Evolutionary conservation across 1,139 yeast species (phyloP).

Genomic region (Saccharomyces hybrid): DNA sequence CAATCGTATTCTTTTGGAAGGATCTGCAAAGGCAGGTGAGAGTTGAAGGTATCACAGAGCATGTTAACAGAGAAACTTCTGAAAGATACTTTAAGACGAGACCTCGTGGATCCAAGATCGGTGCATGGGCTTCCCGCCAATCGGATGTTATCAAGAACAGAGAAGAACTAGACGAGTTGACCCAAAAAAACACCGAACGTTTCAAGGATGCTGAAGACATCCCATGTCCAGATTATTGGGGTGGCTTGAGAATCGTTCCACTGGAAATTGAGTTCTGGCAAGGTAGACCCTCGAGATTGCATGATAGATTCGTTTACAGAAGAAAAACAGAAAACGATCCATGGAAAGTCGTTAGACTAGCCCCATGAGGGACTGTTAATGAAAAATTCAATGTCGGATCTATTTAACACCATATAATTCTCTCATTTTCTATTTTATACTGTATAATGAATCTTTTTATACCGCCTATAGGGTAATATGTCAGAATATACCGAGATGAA

Average conservation of each 20-base stretch:
- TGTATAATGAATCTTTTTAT: conserved; percentile 1
- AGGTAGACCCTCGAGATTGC: conserved; percentile 83
- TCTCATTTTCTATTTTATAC: background rate
- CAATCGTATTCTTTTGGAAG: conserved; percentile 91
- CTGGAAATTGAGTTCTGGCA: conserved; percentile 95
- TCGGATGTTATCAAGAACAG: conserved; percentile 52
- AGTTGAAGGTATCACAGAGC: conserved; percentile 79
- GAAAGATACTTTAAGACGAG: conserved; percentile 75
- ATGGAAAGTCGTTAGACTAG: conserved; percentile 65
- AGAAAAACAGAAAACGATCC: conserved; percentile 44
- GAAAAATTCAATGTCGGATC: background rate
- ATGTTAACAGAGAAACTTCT: conserved; percentile 64
- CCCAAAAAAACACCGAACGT: conserved; percentile 44
- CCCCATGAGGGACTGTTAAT: conserved; percentile 47
- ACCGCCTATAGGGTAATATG: background rate
- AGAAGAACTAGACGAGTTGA: conserved; percentile 51
- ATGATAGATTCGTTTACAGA: conserved; percentile 76
- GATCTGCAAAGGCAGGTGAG: conserved; percentile 85
- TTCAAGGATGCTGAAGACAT: conserved; percentile 58
- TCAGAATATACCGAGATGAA: background rate
- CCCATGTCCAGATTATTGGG: conserved; percentile 94
- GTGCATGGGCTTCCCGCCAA: conserved; percentile 97
- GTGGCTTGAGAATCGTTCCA: conserved; percentile 84
- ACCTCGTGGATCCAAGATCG: conserved; percentile 87
- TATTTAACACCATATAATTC: background rate